Evolutionary conservation across 2,329 filamentous ascomycete genomes (phyloP), one percentile per base, ranked within the genome.

Genomic region (Xylaria sp.): DNA sequence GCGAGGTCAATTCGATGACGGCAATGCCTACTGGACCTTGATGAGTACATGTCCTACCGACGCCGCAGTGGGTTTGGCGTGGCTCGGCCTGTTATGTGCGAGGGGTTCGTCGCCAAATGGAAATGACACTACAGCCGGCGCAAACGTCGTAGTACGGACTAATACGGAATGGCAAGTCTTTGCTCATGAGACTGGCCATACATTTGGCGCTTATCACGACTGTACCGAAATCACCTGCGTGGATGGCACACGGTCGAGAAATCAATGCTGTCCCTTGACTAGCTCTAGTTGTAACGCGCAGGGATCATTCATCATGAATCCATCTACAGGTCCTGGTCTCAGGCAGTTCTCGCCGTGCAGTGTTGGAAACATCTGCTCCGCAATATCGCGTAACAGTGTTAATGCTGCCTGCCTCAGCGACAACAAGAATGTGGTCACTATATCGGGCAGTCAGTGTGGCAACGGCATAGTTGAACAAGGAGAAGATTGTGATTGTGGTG

Each of bases 401-500:
- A 90, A 91, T 64, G 87, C 87, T 0, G 78, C 73, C 25, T 99
- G 95, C 75, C 80, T 99, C 43, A 89, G 87, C n/a, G 88, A 91
- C 75, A 99, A 99, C 80, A 87, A 86, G 68, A 88, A 91, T 66
- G 87, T 99, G 47, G 84, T 86, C 31, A 95, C 90, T 27, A 91
- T 96, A 68, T 90, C 88, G 0, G 91, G 90, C 56, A 90, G 89
- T 69, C 89, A 93, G 73, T 99, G 95, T 76, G 95, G 95, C 60
- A 99, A 99, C 76, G 95, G 95, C 55, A 98, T 99, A 67, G 95
- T 99, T 52, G 95, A 98, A 78, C 81, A 85, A 17, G 95, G 92
- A 65, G 95, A 99, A 77, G 90, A 99, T 54, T 99, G 95, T 77
- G 95, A 99, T 77, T 99, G 95, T 72, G 95, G 95, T 64, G 94